Percentiles rank a stretch among this genome's conserved stretches.
These are phyloP conservation scores for Glaciozyma antarctica DNA, from an alignment of 768 basidiomycete species.

Conservation along the genomic window DNA sequence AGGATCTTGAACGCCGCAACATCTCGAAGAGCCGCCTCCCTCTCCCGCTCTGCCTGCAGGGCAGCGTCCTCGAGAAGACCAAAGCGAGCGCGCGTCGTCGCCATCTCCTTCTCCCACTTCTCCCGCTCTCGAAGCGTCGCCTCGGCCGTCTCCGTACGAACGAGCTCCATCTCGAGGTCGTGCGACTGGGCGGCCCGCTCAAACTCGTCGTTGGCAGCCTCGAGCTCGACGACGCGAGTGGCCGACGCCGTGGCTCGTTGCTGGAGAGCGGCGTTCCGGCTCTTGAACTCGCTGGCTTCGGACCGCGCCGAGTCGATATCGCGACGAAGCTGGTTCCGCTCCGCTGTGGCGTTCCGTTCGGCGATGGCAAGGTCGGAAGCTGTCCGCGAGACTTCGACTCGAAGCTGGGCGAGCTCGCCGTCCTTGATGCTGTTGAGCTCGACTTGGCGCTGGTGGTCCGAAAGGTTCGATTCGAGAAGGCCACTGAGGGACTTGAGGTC, in stretches of 20 bases:
- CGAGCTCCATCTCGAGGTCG: constrained; percentile 21
- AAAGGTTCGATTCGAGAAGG: constrained; percentile 72
- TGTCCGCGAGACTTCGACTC: constrained; percentile 52
- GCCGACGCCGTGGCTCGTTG: constrained; percentile 59
- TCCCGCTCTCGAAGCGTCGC: constrained; percentile 38
- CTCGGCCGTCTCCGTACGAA: constrained; percentile 22
- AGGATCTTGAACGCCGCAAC: constrained; percentile 50
- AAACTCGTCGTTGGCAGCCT: constrained; percentile 27
- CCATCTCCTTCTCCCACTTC: constrained; percentile 69
- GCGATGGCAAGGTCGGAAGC: constrained; percentile 60
- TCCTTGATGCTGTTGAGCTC: constrained; percentile 84
- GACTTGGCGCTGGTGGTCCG: constrained; percentile 69
- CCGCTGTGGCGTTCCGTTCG: constrained; percentile 42
- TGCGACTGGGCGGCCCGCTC: constrained; percentile 37
- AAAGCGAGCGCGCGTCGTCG: constrained; percentile 60
- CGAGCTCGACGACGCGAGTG: constrained; percentile 52
- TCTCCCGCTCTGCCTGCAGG: constrained; percentile 72
- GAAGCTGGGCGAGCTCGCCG: constrained; percentile 64
- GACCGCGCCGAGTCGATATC: constrained; percentile 51
- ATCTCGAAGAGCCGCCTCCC: constrained; percentile 62
- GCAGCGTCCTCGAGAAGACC: constrained; percentile 81
- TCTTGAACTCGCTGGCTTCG: constrained; percentile 38
- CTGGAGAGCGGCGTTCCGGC: constrained; percentile 53
- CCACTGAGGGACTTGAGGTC: constrained; percentile 79
- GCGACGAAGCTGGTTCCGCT: constrained; percentile 39